A percentile compares a stretch with the other conserved stretches of the same genome.
Conservation (phyloP, 1,284 basidiomycete species). For the Ganoderma lingzhi region DNA sequence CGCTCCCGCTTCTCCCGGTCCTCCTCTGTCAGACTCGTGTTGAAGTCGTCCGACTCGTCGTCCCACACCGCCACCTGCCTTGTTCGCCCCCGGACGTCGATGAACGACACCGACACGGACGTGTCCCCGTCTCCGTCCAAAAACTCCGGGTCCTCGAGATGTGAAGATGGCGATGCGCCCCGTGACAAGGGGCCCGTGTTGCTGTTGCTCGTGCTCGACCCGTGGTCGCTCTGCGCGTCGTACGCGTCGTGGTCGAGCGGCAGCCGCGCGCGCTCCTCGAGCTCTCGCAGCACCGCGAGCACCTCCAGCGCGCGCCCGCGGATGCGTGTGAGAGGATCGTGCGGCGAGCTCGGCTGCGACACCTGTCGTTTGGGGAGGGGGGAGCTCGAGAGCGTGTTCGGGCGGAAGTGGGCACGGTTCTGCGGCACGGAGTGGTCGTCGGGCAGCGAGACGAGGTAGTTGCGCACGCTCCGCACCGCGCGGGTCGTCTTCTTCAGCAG, state of each 20-base stretch:
- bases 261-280: slow-evolving; percentile 72
- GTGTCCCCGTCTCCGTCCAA: slow-evolving; percentile 64
- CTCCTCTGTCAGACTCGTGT: slow-evolving; percentile 52
- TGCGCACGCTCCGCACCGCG: slow-evolving; percentile 80
- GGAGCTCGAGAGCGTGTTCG: slow-evolving; percentile 47
- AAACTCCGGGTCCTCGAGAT: slow-evolving; percentile 39
- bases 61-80: slow-evolving; percentile 83
- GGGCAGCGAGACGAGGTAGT: slow-evolving; percentile 82
- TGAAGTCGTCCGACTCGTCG: slow-evolving; percentile 55
- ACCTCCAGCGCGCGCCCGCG: slow-evolving; percentile 81
- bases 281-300: slow-evolving; percentile 71
- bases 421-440: slow-evolving; percentile 71
- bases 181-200: slow-evolving; percentile 41
- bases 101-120: slow-evolving; percentile 69
- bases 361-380: slow-evolving; percentile 48
- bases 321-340: slow-evolving; percentile 72
- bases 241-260: slow-evolving; percentile 79
- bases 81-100: slow-evolving; percentile 69
- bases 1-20: slow-evolving; percentile 63
- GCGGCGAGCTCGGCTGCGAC: slow-evolving; percentile 44
- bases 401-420: slow-evolving; percentile 55
- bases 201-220: slow-evolving; percentile 47
- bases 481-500: slow-evolving; percentile 79
- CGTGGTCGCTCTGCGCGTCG: slow-evolving; percentile 76
- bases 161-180: slow-evolving; percentile 54